Percentiles rank a stretch among this genome's conserved stretches.
These are phyloP conservation scores for Coffea eugenioides DNA, from an alignment of 257 asterid genomes.

Conservation along the genomic window DNA sequence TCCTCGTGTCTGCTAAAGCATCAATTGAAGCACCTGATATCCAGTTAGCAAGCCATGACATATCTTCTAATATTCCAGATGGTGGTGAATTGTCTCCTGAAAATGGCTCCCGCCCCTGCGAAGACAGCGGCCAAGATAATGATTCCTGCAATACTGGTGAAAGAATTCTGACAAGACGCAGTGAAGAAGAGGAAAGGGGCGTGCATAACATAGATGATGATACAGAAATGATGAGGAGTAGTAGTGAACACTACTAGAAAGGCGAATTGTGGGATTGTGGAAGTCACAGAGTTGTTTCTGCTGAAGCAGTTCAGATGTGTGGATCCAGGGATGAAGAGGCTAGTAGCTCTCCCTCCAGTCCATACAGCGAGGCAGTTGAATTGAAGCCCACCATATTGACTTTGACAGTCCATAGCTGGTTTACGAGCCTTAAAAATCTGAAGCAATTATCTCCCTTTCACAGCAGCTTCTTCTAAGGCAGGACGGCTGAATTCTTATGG, in stretches of 20 bases:
- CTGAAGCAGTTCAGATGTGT: not conserved
- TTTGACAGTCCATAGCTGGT: too few species aligned
- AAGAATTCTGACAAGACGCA: constrained; percentile 3
- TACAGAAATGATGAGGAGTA: not conserved
- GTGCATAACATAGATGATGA: constrained; percentile 4
- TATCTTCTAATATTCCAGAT: constrained; percentile 15
- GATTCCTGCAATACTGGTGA: constrained; percentile 17
- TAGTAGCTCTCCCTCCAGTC: not conserved
- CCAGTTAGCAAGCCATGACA: constrained; percentile 14
- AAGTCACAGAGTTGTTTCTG: not conserved
- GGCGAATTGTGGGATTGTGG: not conserved
- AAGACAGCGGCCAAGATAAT: constrained; percentile 32
- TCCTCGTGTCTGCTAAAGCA: constrained; percentile 41
- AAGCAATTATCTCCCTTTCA: too few species aligned
- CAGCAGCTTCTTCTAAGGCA: too few species aligned
- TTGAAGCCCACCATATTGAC: too few species aligned
- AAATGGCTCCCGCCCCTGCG: constrained; percentile 1
- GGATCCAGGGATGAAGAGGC: not conserved
- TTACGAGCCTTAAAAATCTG: too few species aligned
- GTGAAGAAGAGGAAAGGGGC: constrained; percentile 21
- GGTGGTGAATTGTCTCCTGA: constrained; percentile 19
- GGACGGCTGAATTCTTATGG: too few species aligned
- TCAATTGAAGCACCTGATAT: constrained; percentile 18
- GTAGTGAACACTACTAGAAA: not conserved
- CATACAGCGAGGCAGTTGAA: not conserved